phyloP scores from a whole-genome alignment of 345 rosid genomes.

The Citrus trifoliata region DNA sequence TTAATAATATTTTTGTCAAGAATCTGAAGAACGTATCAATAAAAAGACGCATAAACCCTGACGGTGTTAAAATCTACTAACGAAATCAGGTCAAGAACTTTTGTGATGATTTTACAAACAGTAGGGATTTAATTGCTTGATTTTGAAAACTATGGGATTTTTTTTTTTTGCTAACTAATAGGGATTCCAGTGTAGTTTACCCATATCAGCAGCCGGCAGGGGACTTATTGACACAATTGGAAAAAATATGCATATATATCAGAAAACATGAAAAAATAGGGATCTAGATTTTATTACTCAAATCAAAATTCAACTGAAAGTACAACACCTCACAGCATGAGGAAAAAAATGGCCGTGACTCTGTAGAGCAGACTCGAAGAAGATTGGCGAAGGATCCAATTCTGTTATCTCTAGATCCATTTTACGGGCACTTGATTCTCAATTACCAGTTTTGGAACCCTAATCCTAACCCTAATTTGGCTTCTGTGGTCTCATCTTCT shows the following conservation, averaged over 20 bases:
- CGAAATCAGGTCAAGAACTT: too few relatives aligned
- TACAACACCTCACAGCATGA: constrained; percentile 14
- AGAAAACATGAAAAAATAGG: background rate
- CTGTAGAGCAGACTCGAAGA: background rate
- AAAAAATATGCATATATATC: too few relatives aligned
- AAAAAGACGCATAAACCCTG: too few relatives aligned
- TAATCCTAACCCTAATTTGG: background rate
- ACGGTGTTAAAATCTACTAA: too few relatives aligned
- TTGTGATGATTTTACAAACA: background rate
- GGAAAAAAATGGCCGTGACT: background rate
- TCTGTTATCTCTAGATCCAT: background rate
- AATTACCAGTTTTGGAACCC: background rate
- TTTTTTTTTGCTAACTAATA: too few relatives aligned
- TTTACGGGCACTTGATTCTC: background rate
- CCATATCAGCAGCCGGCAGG: background rate
- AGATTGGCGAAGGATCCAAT: background rate
- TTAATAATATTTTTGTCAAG: too few relatives aligned
- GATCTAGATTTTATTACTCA: background rate
- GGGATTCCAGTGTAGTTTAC: background rate
- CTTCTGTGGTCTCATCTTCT: background rate
- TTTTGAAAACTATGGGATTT: background rate
- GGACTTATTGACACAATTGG: too few relatives aligned
- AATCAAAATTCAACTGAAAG: background rate
- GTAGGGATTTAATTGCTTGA: background rate
- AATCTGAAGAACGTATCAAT: too few relatives aligned